Base-by-base conservation (phyloP, 768 basidiomycete genomes). In the Lactarius pseudohatsudake region DNA sequence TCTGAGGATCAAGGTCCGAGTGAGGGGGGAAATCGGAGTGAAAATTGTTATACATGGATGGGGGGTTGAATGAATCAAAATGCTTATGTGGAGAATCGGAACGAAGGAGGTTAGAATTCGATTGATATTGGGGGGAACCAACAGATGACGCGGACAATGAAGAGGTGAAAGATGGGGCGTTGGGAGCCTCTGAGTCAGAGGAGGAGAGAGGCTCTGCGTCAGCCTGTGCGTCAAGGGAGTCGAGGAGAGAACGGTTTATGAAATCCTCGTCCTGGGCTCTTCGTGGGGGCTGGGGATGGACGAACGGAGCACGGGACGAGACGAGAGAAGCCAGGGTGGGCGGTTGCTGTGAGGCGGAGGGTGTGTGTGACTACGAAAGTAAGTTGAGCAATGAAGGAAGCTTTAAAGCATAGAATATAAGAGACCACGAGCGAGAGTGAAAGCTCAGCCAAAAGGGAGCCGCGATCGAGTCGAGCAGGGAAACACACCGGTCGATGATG, bases 161-260 rank as follows among this genome's bases (percentile, higher is more conserved):
- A 61, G 80, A 79, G 75, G 81, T 81, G 3, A 82, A 79, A 64
- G 78, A 74, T 66, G 80, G 79, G 73, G 72, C 69, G 62, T 72
- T 71, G 18, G 75, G 66, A 53, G 83, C 77, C 74, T 85, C 81
- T 64, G 82, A 80, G 77, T 85, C 85, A 69, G 83, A 78, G 15
- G 82, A 80, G 41, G 77, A 81, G 64, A 81, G 74, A 57, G 88
- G 89, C 76, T 92, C 90, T 64, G 89, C 84, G 84, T 92, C 91
- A 59, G 88, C 90, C 77, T 91, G 87, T 62, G 87, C 89, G 84
- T 93, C 86, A 74, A 94, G 84, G 50, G 87, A 89, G 77, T 90
- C 91, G 71, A 93, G 79, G 65, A 93, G 83, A 62, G 91, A 92
- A 76, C 88, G 87, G 81, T 92, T 93, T 75, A 93, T 91, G 73